Evolutionary conservation across 192 early-diverging fungal genomes (phyloP).

Genomic region (Backusella tuberculispora): DNA sequence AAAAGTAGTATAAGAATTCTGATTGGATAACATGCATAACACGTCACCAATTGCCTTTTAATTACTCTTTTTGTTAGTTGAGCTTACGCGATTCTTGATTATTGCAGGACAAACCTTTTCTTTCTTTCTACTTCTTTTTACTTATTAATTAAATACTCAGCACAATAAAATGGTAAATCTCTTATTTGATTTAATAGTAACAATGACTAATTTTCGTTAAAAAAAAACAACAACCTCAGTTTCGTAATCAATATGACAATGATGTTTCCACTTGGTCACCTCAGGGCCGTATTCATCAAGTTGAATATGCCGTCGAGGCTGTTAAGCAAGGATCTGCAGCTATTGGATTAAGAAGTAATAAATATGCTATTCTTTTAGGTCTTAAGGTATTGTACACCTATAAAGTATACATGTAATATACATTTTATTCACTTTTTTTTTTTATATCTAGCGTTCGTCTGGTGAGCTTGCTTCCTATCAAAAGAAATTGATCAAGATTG

Average conservation of each 20-base stretch:
- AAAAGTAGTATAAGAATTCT: neutral
- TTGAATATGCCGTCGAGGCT: constrained; percentile 99
- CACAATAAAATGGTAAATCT: neutral
- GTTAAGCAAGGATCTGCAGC: constrained; percentile 98
- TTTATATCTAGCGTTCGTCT: constrained; percentile 73
- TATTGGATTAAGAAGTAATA: constrained; percentile 88
- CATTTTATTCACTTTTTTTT: constrained; percentile 10
- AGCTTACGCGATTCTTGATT: neutral
- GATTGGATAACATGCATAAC: neutral
- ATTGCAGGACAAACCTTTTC: neutral
- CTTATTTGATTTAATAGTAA: too few relatives aligned
- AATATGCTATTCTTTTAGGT: constrained; percentile 84
- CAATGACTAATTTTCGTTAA: neutral
- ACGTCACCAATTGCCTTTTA: neutral
- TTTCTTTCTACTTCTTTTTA: neutral
- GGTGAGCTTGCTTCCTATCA: constrained; percentile 97
- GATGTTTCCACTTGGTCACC: constrained; percentile 98
- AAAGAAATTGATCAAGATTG: constrained; percentile 94
- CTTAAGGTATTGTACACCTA: constrained; percentile 67
- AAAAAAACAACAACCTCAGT: constrained; percentile 47
- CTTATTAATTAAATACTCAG: neutral
- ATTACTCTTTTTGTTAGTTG: neutral
- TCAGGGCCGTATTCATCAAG: constrained; percentile 96
- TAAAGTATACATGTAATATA: neutral
- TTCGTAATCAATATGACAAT: constrained; percentile 93